Evolutionary conservation across 768 basidiomycete genomes (phyloP), one percentile per base, ranked within the genome.

Genomic region (Chalciporus chontae): DNA sequence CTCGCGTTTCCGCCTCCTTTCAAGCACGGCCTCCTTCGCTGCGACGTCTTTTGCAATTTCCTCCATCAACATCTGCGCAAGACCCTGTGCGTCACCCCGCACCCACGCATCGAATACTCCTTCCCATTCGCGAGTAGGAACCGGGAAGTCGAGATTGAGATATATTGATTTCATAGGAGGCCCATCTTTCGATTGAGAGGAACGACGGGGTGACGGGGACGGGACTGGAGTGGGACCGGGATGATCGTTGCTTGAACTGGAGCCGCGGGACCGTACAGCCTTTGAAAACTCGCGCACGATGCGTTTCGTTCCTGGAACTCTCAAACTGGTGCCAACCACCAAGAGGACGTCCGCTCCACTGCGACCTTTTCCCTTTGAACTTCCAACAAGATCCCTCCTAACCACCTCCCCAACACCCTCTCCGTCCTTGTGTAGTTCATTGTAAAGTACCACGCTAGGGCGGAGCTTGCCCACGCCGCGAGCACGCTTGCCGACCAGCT

Each of bases 71-170:
- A 81, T 64, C 34, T 70, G 69, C 5, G 90, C 87, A 67, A 94
- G 94, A 14, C 62, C 63, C 65, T 96, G 94, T 3, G 88, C 85
- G 61, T 95, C 92, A 2, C 93, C 91, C 58, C 92, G 82, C 47
- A 93, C 67, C 89, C 91, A 95, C 34, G 80, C 78, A 67, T 96
- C 93, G 57, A 96, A 94, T 3, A 94, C 85, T 8, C 83, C 87
- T 53, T 89, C 87, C 91, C 90, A 94, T 54, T 93, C 90, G 47
- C 86, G 75, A 8, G 83, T 83, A 4, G 90, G 90, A 8, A 84
- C 81, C 1, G 90, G 90, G 64, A 91, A 91, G 53, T 94, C 91
- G 34, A 88, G 69, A 66, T 95, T 95, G 49, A 95, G 75, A 67
- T 90, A 93, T 15, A 94, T 74, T 4, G 86, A 79, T 63, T 79